Evolutionary conservation across 169 alveolate species (phyloP).

Genomic region (Eimeria maxima): DNA sequence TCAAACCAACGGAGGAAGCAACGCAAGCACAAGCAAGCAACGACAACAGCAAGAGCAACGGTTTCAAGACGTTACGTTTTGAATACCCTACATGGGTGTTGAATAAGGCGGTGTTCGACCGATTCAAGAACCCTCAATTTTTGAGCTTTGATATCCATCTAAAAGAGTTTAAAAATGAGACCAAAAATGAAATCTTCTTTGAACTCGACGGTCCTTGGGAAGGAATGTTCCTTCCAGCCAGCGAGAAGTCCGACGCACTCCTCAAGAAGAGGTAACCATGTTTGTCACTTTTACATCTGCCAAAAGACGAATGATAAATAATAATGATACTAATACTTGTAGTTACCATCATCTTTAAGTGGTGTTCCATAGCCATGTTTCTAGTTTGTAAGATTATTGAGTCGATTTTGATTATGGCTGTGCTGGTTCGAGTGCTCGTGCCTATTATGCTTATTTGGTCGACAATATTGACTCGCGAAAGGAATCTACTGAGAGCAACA

Average conservation of each 20-base stretch:
- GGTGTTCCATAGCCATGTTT: no score
- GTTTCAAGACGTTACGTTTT: slow-evolving; percentile 86
- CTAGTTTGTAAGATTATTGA: no score
- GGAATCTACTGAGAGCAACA: no score
- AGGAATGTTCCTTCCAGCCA: slow-evolving; percentile 98
- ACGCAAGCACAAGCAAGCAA: neutral
- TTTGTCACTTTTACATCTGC: neutral
- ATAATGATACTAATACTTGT: no score
- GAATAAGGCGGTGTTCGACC: slow-evolving; percentile 94
- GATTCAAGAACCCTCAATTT: slow-evolving; percentile 98
- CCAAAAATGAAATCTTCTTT: slow-evolving; percentile 97
- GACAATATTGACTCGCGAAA: no score
- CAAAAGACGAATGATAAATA: no score
- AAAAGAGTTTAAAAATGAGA: neutral
- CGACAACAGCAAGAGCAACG: neutral
- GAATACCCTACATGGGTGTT: slow-evolving; percentile 97
- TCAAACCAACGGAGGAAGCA: slow-evolving; percentile 10
- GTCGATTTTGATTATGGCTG: no score
- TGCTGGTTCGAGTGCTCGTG: no score
- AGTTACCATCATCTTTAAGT: no score
- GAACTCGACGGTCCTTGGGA: slow-evolving; percentile 99
- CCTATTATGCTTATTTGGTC: no score
- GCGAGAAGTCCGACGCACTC: slow-evolving; percentile 97
- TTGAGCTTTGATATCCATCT: slow-evolving; percentile 86
- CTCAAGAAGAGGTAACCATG: slow-evolving; percentile 90